Percentiles rank a stretch among this genome's conserved stretches.
These are phyloP conservation scores for Sporothrix schenckii DNA, from an alignment of 2,329 filamentous ascomycete species.

Conservation along the genomic window DNA sequence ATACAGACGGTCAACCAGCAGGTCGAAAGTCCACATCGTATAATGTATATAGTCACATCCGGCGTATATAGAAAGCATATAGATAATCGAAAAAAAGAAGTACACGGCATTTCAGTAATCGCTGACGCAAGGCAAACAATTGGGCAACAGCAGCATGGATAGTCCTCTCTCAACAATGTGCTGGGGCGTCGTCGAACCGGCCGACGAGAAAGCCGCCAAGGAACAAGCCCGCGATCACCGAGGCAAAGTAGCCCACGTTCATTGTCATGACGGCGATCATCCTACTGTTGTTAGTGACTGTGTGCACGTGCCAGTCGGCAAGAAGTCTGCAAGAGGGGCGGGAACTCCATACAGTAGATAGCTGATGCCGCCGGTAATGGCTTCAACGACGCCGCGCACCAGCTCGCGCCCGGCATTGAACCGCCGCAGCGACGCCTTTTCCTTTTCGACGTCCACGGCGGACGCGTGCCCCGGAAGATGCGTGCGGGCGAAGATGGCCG, in stretches of 20 bases:
- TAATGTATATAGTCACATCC: not conserved
- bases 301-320: too few species aligned
- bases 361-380: conserved; percentile 71
- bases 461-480: not conserved
- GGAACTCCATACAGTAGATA: conserved; percentile 69
- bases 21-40: not conserved
- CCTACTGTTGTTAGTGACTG: conserved; percentile 50
- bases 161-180: not conserved
- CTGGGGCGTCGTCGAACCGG: conserved; percentile 8
- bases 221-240: conserved; percentile 62
- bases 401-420: conserved; percentile 16
- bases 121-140: not conserved
- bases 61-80: not conserved
- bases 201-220: conserved; percentile 19
- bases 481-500: conserved; percentile 36
- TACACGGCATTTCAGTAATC: not conserved
- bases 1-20: too few species aligned
- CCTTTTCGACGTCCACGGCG: not conserved
- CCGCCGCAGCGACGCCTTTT: not conserved
- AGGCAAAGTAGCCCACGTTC: conserved; percentile 80
- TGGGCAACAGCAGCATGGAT: not conserved
- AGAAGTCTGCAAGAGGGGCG: too few species aligned
- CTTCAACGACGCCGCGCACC: conserved; percentile 52
- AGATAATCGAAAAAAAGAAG: not conserved
- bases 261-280: conserved; percentile 91